Base-by-base conservation (phyloP, 257 asterid species). In the Capsicum rhomboideum region DNA sequence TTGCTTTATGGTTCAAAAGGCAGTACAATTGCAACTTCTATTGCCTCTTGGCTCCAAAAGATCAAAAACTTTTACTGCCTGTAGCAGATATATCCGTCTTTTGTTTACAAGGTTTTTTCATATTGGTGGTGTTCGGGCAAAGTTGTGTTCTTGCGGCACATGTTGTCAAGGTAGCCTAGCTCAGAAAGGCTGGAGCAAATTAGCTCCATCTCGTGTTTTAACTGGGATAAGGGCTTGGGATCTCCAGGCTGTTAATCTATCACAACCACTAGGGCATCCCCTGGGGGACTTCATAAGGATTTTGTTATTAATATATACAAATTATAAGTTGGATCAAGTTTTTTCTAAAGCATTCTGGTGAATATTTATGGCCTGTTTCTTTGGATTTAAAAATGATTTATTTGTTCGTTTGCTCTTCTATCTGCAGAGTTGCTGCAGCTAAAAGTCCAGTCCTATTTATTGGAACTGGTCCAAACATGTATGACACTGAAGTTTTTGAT, bases 401-500 rank as follows among this genome's bases (percentile, higher is more conserved):
- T 28, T 77, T 77, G 26, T 29, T 49, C 23, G 49, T 23, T 77
- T 50, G 46, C 63, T 50, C 46, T 46, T 85, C 86, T 68, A 34
- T 86, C 85, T 87, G 87, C 93, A 96, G 98, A 67, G 99, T 96
- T 79, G 99, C 99, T 40, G 98, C 98, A 46, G 94, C 98, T 82
- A 93, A 96, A 87, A 96, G 99, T 90, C 99, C 99, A 26, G 86
- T 96, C 86, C 94, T 94, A 89, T 96, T 94, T 86, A 91, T 94
- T 23, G 99, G 98, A 58, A 94, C 97, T 16, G 99, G 99, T 86
- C 98, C 95, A 87, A 98, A 95, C 87, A 97, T 97, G 98, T 96
- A 97, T 21, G 99, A 97, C 85, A 93, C 95, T 82, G 98, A 97
- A 92, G 92, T 93, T 75, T 97, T 97, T 89, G 99, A 97, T 80